Percentiles rank a stretch among this genome's conserved stretches.
phyloP scores from a whole-genome alignment of 352 stramenopile genomes.

The Pseudoperonospora humuli region DNA sequence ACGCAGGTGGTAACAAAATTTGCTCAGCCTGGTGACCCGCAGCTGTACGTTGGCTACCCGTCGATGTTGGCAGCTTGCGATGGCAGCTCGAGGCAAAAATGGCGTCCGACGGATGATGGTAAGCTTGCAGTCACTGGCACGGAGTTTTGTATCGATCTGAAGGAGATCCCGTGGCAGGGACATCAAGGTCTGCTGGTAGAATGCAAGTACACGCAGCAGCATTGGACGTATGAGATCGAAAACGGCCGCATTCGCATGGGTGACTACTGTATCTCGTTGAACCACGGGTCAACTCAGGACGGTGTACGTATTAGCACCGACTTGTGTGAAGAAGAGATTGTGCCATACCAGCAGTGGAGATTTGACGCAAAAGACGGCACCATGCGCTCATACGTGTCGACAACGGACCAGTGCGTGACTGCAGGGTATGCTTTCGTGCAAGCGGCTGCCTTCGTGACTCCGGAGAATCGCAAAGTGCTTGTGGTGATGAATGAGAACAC shows the following conservation, averaged over 20 bases:
- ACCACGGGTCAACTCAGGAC: constrained; percentile 50
- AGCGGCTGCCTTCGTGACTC: constrained; percentile 59
- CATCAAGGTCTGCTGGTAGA: constrained; percentile 55
- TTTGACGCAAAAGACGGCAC: constrained; percentile 43
- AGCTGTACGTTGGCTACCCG: constrained; percentile 57
- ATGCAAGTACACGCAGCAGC: constrained; percentile 58
- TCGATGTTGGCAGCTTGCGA: constrained; percentile 55
- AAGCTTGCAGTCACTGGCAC: constrained; percentile 66
- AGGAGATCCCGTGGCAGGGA: constrained; percentile 40
- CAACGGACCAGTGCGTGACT: constrained; percentile 59
- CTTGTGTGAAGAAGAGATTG: constrained; percentile 32
- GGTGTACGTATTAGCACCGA: constrained; percentile 43
- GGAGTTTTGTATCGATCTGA: constrained; percentile 50
- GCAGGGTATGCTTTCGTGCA: constrained; percentile 73
- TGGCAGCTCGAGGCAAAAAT: constrained; percentile 51
- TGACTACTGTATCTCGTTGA: constrained; percentile 57
- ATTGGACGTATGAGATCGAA: constrained; percentile 61
- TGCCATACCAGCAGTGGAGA: constrained; percentile 47
- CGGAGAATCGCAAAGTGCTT: constrained; percentile 60
- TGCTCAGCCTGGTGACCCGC: constrained; percentile 44
- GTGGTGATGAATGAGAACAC: constrained; percentile 84
- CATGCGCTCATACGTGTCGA: constrained; percentile 38
- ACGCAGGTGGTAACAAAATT: constrained; percentile 44
- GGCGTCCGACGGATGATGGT: constrained; percentile 45
- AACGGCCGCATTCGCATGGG: constrained; percentile 45